A percentile compares a stretch with the other conserved stretches of the same genome.
Evolutionary conservation across 1,284 basidiomycete species (phyloP).

Genomic region (Ceratobasidium sp.): DNA sequence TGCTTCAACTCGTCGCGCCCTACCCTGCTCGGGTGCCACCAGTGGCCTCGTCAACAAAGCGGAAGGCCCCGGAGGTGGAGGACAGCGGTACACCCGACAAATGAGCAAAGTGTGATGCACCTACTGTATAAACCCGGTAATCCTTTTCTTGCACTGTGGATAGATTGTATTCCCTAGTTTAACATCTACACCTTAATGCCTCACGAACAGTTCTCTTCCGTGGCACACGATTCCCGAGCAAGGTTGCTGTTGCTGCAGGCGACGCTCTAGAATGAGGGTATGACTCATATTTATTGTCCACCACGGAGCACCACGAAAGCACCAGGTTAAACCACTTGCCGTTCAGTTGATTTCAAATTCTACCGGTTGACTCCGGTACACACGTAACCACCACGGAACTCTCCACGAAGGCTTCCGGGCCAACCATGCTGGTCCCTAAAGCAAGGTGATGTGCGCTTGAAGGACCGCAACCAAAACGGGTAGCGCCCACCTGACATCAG

Average conservation of each 20-base stretch:
- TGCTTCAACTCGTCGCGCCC: not conserved
- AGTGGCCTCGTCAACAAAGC: not conserved
- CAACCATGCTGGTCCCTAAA: not conserved
- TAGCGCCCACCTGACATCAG: slow-evolving; percentile 3
- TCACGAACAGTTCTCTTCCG: too few relatives aligned
- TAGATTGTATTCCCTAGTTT: too few relatives aligned
- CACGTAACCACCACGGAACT: not conserved
- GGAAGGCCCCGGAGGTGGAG: not conserved
- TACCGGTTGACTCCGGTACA: not conserved
- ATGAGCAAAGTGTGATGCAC: too few relatives aligned
- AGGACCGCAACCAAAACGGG: not conserved
- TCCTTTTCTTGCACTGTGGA: too few relatives aligned
- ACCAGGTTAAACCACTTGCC: not conserved
- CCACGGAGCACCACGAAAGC: slow-evolving; percentile 8
- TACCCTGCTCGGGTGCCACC: not conserved
- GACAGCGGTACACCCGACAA: not conserved
- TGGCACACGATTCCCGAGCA: too few relatives aligned
- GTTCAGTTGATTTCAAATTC: not conserved
- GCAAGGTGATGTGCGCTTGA: not conserved
- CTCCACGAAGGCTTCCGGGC: not conserved
- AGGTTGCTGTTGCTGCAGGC: too few relatives aligned
- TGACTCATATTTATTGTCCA: slow-evolving; percentile 10
- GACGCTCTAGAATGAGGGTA: not conserved
- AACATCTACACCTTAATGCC: too few relatives aligned
- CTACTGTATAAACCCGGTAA: too few relatives aligned